Percentiles rank a stretch among this genome's conserved stretches.
These are phyloP conservation scores for Ophiocordyceps camponoti-saundersi DNA, from an alignment of 2,329 filamentous ascomycete species.

Conservation along the genomic window DNA sequence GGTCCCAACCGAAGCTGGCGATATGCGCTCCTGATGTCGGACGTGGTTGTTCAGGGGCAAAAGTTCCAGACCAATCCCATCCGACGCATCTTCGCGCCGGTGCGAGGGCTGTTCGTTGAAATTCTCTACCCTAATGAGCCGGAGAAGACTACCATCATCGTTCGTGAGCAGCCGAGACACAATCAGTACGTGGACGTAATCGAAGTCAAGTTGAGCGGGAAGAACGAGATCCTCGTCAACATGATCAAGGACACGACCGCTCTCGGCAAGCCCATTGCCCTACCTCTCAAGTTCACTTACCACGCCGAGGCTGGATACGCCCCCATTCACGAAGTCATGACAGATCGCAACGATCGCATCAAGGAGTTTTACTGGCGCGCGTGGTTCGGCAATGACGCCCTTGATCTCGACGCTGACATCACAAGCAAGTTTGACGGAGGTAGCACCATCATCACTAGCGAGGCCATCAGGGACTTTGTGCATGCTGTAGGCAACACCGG, in stretches of 20 bases:
- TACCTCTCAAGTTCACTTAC: conserved; percentile 82
- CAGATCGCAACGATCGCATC: conserved; percentile 88
- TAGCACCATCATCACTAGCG: conserved; percentile 67
- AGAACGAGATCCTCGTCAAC: conserved; percentile 71
- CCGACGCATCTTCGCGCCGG: conserved; percentile 75
- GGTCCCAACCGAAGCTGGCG: conserved; percentile 81
- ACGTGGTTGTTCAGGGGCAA: conserved; percentile 87
- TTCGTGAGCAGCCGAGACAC: conserved; percentile 73
- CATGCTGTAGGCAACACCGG: conserved; percentile 96
- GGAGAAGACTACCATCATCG: conserved; percentile 65
- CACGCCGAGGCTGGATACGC: conserved; percentile 92
- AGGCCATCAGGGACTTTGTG: conserved; percentile 97
- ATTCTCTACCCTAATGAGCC: conserved; percentile 69
- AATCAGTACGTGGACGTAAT: conserved; percentile 81
- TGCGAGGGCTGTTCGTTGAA: conserved; percentile 77
- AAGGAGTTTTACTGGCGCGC: conserved; percentile 98
- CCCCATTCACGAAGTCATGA: conserved; percentile 95
- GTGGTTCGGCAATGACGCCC: conserved; percentile 80
- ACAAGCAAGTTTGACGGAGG: conserved; percentile 85
- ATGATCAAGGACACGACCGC: conserved; percentile 89
- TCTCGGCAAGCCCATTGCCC: conserved; percentile 61
- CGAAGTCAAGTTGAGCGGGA: conserved; percentile 58
- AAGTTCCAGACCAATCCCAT: conserved; percentile 97
- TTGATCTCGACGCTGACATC: conserved; percentile 72
- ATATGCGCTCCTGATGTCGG: conserved; percentile 82